These are phyloP conservation scores for Trifolium pratense DNA, from an alignment of 306 rosid species.

Conservation along the genomic window DNA sequence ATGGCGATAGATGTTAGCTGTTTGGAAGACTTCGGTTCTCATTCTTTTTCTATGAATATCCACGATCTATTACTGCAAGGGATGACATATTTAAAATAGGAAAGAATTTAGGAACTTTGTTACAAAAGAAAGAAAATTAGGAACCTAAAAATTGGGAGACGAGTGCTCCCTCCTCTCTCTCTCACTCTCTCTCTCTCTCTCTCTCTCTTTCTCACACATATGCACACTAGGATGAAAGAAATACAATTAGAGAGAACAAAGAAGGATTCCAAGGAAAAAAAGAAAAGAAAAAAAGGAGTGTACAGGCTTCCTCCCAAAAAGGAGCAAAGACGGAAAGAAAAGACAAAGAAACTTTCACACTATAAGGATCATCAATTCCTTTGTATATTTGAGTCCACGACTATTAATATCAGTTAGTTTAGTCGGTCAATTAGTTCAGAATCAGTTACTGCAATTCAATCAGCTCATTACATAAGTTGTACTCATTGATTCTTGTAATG, in stretches of 20 bases:
- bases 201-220: too few species aligned
- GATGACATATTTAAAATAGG: neutral
- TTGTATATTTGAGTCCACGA: neutral
- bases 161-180: neutral
- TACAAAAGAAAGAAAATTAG: neutral
- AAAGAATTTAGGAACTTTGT: neutral
- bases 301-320: too few species aligned
- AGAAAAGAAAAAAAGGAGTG: too few species aligned
- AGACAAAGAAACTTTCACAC: neutral
- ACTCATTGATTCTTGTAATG: neutral
- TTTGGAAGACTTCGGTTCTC: conserved; percentile 64
- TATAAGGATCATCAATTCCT: neutral
- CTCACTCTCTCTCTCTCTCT: too few species aligned
- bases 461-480: conserved; percentile 7
- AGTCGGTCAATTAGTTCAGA: neutral
- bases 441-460: neutral
- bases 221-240: neutral
- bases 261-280: too few species aligned
- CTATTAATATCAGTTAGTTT: neutral
- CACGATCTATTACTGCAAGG: conserved; percentile 45
- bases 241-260: conserved; percentile 4
- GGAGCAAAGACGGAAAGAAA: neutral
- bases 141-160: conserved; percentile 12
- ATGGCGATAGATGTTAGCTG: conserved; percentile 67
- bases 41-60: conserved; percentile 46